Base-by-base conservation (phyloP, 371 early-diverging fungal species). In the Mortierella sp. region DNA sequence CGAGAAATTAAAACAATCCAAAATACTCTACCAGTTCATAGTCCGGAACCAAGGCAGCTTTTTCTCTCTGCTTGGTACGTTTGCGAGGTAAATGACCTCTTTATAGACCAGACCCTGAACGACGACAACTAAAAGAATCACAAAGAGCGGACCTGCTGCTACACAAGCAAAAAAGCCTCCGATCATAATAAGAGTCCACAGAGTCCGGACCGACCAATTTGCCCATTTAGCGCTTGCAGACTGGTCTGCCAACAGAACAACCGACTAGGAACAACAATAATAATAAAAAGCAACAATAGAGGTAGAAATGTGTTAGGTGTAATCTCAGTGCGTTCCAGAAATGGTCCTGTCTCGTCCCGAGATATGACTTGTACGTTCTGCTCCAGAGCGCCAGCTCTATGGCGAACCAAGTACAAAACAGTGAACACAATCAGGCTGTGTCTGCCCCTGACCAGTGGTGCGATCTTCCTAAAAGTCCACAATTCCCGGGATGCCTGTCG, bases 11-110 rank as follows among this genome's bases (percentile, higher is more conserved):
- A 37, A 56, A 55, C 15, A 44, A 16, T 75, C 58, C 44, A 30
- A 15, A 30, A 37, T 43, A 14, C 23, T 52, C 61, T 92, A 94
- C 95, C 96, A 97, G 77, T 97, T 95, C 88, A 97, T 87, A 16
- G 95, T 90, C 47, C 97, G 88, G 76, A 95, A 92, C 97, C 96
- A 98, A 12, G 96, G 95, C 62, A 98, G 81, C 66, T 91, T 93
- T 53, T 90, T 89, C 69, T 94, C 92, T 74, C 91, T 92, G 65
- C 92, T 94, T 16, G 96, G 94, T 44, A 91, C 89, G 64, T 90
- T 86, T 23, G 95, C 95, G 45, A 98, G 89, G 23, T 90, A 88
- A 68, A 99, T 96, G 19, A 99, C 96, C 80, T 99, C 99, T 65
- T 89, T 90, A 83, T 92, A 97, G 29, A 94, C 92, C 43, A 89